phyloP scores from a whole-genome alignment of 225 moss, liverwort and hornwort species.

The Climacium dendroides region DNA sequence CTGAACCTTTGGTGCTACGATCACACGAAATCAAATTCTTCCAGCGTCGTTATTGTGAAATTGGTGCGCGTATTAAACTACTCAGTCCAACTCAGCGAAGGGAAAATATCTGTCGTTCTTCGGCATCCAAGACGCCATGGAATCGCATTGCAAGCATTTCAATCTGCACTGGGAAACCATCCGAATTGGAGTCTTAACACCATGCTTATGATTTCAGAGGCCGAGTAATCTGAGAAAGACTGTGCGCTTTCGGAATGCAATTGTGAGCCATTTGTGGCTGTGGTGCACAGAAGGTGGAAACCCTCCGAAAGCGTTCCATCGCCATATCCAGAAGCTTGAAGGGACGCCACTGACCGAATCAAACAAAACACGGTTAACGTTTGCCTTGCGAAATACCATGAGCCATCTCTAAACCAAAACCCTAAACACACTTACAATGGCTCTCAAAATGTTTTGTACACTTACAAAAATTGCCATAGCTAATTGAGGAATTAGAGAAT shows the following conservation, averaged over 20 bases:
- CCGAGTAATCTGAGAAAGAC: background rate
- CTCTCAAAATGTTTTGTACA: too few relatives aligned
- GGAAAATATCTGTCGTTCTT: background rate
- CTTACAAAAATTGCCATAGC: too few relatives aligned
- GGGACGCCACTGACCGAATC: background rate
- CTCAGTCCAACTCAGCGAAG: background rate
- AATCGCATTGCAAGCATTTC: background rate
- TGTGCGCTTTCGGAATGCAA: too few relatives aligned
- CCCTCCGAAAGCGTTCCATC: background rate
- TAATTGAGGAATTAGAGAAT: too few relatives aligned
- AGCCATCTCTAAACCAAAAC: too few relatives aligned
- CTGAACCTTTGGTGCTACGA: background rate
- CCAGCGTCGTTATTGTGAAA: background rate
- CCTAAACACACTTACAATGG: too few relatives aligned
- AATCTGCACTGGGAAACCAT: background rate
- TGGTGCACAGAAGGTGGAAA: background rate
- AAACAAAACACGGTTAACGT: background rate
- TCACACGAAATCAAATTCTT: background rate
- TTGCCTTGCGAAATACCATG: too few relatives aligned
- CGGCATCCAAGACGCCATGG: background rate
- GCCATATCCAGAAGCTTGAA: background rate
- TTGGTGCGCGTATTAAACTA: background rate
- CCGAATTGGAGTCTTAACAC: background rate
- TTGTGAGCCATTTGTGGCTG: background rate
- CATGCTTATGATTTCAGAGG: background rate